Evolutionary conservation across 1,139 yeast species (phyloP), one percentile per base, ranked within the genome.

Genomic region (Suhomyces maxii): DNA sequence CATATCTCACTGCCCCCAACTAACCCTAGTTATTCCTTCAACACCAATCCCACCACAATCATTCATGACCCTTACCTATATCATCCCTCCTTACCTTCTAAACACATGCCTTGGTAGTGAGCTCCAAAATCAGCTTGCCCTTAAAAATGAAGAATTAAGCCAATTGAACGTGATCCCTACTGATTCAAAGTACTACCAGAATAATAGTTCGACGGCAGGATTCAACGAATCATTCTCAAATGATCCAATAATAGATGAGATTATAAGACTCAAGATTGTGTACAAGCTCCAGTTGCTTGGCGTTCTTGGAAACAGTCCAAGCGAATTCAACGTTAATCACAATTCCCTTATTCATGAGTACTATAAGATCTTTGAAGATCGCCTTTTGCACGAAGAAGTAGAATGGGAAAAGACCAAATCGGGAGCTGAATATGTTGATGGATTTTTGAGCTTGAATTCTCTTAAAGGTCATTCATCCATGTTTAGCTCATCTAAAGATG

Each of bases 61-160:
- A n/a, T 26, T 28, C 25, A 43, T 48, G 44, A 35, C 44, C 25
- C 44, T 46, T 13, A 43, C 49, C 30, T 71, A 73, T 53, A 61
- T 71, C 18, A 70, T 75, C 33, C 80, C 80, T 2, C 80, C 79
- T 3, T 75, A 75, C 52, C 58, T 75, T 36, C 67, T 74, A 30
- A 60, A 70, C 40, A 68, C 79, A 3, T 63, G 71, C 40, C 54
- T 64, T 23, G 80, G 80, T 1, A 61, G 67, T 6, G 59, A 58
- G 39, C 59, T 73, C 12, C 69, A 69, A 42, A 58, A 56, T 41
- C 57, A 61, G 38, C 53, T 74, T 31, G 47, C 52, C 8, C 42
- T 46, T 11, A 47, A 58, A 35, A 67, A 67, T 47, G 60, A 58
- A 18, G 61, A 59, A 34, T 57, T 73, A 51, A 68, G 66, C 8